Evolutionary conservation across 2,329 filamentous ascomycete genomes (phyloP), one percentile per base, ranked within the genome.

Genomic region (Neopestalotiopsis rosae): DNA sequence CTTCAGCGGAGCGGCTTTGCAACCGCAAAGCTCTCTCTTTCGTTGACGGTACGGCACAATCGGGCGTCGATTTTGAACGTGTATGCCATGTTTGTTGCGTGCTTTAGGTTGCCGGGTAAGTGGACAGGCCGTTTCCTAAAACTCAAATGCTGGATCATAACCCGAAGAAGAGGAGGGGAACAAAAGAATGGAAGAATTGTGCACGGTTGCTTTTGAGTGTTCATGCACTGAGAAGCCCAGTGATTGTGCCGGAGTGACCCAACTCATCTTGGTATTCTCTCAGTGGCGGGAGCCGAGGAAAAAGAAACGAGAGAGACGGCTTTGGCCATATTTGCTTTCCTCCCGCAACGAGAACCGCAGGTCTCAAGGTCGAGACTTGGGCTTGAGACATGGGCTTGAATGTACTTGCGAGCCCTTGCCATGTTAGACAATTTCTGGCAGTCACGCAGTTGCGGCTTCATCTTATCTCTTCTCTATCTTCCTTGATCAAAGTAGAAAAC

Each of bases 71-170:
- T 28, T 14, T 49, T 13, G 42, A 49, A 49, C 42, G 42, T 49
- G 42, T 49, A 49, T 49, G 42, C 56, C 56, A 58, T 58, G 56
- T 58, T 58, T 58, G 42, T 49, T 13, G 14, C 42, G 42, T 49
- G 42, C 42, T 49, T 49, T 20, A 58, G 20, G 56, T 58, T 58
- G 56, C 56, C 56, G 56, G 56, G 56, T 58, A 58, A 58, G 56
- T 58, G 28, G 56, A 24, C n/a, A 58, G 56, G 28, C n/a, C 28
- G 56, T 30, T 58, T 30, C 56, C 56, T 58, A 4, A 28, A 58
- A 58, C 56, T 58, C 56, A 58, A 58, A 58, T 28, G 24, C 56
- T 58, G 20, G n/a, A 20, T 30, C 56, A 24, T 58, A n/a, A 12
- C 56, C 14, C 42, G n/a, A 49, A 49, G 14, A 49, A n/a, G 42